Conservation (phyloP, 2,329 filamentous ascomycete species). For the Talaromyces sp. region DNA sequence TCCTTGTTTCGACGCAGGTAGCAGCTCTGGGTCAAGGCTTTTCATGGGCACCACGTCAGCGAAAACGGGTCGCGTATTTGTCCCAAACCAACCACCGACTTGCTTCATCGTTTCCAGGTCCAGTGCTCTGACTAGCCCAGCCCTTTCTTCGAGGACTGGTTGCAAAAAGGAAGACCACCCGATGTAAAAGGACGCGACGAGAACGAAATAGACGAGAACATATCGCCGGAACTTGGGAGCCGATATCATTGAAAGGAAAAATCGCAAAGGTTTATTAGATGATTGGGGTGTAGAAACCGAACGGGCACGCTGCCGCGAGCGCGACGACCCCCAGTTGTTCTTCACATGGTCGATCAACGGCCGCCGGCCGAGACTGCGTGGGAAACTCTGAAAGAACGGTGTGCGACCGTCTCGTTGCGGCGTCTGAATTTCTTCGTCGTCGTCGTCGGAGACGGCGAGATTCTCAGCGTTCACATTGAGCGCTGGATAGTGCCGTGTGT, state of each 20-base stretch:
- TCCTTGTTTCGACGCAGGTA: constrained; percentile 34
- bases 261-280: constrained; percentile 13
- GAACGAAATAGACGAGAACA: constrained; percentile 27
- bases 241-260: constrained; percentile 26
- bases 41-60: constrained; percentile 47
- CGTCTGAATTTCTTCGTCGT: constrained; percentile 1
- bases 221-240: constrained; percentile 39
- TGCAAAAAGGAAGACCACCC: constrained; percentile 29
- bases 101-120: constrained; percentile 22
- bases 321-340: constrained; percentile 32
- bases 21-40: constrained; percentile 41
- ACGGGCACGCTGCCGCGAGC: neutral
- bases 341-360: constrained; percentile 33
- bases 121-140: constrained; percentile 24
- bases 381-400: constrained; percentile 9
- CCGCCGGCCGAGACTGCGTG: constrained; percentile 7
- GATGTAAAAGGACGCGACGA: constrained; percentile 25
- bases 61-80: constrained; percentile 44
- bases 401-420: neutral
- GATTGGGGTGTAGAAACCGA: neutral
- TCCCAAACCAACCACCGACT: constrained; percentile 39
- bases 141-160: constrained; percentile 27
- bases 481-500: neutral
- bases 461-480: constrained; percentile 19
- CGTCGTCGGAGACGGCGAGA: constrained; percentile 20